A percentile compares a stretch with the other conserved stretches of the same genome.
These are phyloP conservation scores for Volvox carteri DNA, from an alignment of 163 green algal genomes.

Conservation along the genomic window DNA sequence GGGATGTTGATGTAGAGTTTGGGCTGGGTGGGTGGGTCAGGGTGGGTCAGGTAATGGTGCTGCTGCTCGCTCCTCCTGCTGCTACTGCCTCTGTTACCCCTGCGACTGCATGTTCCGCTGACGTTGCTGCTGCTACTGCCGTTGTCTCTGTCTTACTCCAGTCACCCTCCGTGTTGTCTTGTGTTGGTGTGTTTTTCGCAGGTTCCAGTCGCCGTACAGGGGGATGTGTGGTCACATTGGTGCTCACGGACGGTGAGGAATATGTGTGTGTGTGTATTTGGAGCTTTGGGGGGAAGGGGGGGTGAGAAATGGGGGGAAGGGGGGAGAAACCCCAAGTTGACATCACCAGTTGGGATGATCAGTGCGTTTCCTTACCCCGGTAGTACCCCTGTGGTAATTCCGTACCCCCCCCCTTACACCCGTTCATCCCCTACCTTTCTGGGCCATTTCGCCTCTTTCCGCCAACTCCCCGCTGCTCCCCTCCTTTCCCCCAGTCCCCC, in stretches of 20 bases:
- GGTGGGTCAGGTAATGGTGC: background rate
- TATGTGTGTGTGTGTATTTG: no score
- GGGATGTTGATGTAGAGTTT: background rate
- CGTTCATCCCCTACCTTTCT: no score
- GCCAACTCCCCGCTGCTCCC: no score
- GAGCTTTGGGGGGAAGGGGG: no score
- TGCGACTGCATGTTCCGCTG: background rate
- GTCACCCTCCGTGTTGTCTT: background rate
- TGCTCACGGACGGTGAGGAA: constrained; percentile 49
- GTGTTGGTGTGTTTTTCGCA: background rate
- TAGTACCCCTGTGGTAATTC: no score
- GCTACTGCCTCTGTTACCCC: background rate
- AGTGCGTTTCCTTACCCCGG: no score
- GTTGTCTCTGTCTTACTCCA: background rate
- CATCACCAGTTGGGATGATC: no score
- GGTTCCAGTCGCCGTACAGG: constrained; percentile 37
- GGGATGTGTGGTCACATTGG: constrained; percentile 40
- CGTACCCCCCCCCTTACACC: no score
- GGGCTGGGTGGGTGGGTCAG: background rate
- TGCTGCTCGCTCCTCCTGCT: background rate
- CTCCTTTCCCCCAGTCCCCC: no score
- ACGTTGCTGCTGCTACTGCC: background rate
- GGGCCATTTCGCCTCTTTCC: no score
- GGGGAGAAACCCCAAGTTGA: no score
- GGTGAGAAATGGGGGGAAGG: no score